Base-by-base conservation (phyloP, 177 flowering plant genomes). In the Vitis hybrid region DNA sequence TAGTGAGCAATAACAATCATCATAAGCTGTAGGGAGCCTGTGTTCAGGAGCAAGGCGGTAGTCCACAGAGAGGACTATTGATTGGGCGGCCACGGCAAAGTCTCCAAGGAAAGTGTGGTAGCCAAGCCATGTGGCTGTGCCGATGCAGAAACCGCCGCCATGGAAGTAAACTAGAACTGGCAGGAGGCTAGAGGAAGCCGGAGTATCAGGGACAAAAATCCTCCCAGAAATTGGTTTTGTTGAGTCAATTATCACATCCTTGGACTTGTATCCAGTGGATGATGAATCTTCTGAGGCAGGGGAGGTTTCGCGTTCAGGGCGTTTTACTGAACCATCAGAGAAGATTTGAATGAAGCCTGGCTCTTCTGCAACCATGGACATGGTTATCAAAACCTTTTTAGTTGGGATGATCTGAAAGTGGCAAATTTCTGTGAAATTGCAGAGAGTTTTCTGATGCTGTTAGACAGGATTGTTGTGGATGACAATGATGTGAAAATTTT, bases 141-240 rank as follows among this genome's bases (percentile, higher is more conserved):
- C 97, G 35, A 93, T 81, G 83, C 98, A 91, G 54, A 93, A 93
- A 11, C 94, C 98, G 11, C 98, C 98, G n/a, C 94, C 97, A 64
- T 93, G 98, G 75, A 89, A 88, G 61, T 93, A 93, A 63, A 91
- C 81, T 64, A 93, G 2, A 6, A 89, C 75, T 0, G 97, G 93
- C 50, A 84, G 82, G 35, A 13, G 56, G 3, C 11, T 49, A 1
- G 69, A 3, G 1, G 72, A 30, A 10, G n/a, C 60, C 1, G 54
- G 18, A 24, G 69, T 66, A 14, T 78, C 70, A 6, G 97, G 92
- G 30, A 85, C 63, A 74, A 89, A 91, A 2, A 93, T 71, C 70
- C 97, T 76, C 4, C 80, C 97, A 2, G 91, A 78, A 15, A 89
- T 79, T 1, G 83, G 86, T 63, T 85, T 87, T 1, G 75, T 71